Percentiles rank a stretch among this genome's conserved stretches.
Conservation (phyloP, 169 alveolate species). For the Amoebophrya sp. region DNA sequence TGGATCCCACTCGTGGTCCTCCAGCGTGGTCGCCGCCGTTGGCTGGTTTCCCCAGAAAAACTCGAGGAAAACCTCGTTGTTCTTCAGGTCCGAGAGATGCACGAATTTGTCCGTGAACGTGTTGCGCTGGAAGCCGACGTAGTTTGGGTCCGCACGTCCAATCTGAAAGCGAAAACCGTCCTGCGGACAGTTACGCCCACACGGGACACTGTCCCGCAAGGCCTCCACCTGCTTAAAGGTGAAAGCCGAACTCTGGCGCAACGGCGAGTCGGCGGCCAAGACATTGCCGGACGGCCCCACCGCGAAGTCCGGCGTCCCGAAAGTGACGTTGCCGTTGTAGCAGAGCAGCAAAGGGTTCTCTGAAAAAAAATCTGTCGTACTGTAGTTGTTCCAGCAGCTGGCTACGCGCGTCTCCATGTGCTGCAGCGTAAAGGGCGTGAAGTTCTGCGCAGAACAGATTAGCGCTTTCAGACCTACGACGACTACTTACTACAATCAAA, state of each 20-base stretch:
- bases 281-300: too few relatives aligned
- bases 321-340: slow-evolving; percentile 16
- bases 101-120: background rate
- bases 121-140: background rate
- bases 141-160: background rate
- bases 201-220: background rate
- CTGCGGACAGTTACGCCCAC: background rate
- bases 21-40: background rate
- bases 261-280: background rate
- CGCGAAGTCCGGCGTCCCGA: background rate
- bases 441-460: slow-evolving; percentile 1
- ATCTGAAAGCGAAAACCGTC: background rate
- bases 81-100: background rate
- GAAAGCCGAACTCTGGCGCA: background rate
- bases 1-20: background rate
- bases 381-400: slow-evolving; percentile 13
- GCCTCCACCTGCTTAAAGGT: background rate
- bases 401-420: background rate
- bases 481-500: too few relatives aligned
- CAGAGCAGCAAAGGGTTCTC: background rate
- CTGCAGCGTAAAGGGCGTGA: background rate
- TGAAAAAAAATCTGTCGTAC: background rate
- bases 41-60: slow-evolving; percentile 15
- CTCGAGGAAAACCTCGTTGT: background rate
- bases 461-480: too few relatives aligned